A percentile compares a stretch with the other conserved stretches of the same genome.
phyloP scores from a whole-genome alignment of 306 rosid genomes.

The Cicer cuneatum region DNA sequence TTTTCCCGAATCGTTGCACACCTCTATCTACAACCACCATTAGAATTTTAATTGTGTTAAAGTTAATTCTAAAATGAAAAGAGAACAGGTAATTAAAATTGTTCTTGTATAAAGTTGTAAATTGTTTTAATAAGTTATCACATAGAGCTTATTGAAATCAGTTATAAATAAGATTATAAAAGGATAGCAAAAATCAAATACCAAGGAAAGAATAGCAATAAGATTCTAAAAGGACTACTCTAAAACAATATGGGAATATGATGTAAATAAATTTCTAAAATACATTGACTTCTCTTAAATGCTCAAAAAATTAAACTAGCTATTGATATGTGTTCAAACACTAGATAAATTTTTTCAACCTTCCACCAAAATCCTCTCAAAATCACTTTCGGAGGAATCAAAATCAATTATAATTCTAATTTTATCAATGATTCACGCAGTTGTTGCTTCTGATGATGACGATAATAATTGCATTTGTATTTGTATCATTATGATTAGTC shows the following conservation, averaged over 20 bases:
- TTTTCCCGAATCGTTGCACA: too few species aligned
- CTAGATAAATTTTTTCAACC: conserved; percentile 29
- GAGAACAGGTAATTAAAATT: too few species aligned
- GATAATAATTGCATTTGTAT: background rate
- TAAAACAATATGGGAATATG: conserved; percentile 3
- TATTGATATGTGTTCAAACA: conserved; percentile 13
- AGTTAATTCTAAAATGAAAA: too few species aligned
- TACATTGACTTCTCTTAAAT: conserved; percentile 23
- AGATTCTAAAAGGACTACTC: conserved; percentile 20
- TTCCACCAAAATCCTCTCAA: conserved; percentile 40
- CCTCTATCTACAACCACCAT: too few species aligned
- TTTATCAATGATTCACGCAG: conserved; percentile 11
- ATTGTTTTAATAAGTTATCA: too few species aligned
- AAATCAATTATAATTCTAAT: conserved; percentile 25
- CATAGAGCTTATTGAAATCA: too few species aligned
- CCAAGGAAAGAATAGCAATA: conserved; percentile 20
- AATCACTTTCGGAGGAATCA: conserved; percentile 17
- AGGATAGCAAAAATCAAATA: background rate
- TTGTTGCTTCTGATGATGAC: conserved; percentile 1
- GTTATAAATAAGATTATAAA: too few species aligned
- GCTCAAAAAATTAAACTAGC: conserved; percentile 7
- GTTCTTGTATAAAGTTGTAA: too few species aligned
- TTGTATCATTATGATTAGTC: conserved; percentile 29
- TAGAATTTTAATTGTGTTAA: too few species aligned
- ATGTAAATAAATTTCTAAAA: conserved; percentile 31